Base-by-base conservation (phyloP, 345 rosid species). In the Raphanus raphanistrum region DNA sequence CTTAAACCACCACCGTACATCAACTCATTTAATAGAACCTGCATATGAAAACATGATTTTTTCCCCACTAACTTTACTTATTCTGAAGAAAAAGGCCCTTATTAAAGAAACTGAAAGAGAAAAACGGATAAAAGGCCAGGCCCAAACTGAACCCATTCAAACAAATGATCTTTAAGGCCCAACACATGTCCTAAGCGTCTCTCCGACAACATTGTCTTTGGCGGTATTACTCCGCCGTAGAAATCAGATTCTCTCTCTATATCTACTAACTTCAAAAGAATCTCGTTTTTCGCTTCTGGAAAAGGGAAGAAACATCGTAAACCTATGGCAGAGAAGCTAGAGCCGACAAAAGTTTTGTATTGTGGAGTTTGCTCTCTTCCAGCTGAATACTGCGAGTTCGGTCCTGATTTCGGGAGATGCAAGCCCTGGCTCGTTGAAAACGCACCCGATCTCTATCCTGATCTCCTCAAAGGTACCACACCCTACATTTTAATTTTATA, bases 351-450 rank as follows among this genome's bases (percentile, higher is more conserved):
- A 70, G 94, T 94, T 57, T 82, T 89, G 70, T 90, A 92, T 79
- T 94, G 98, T 11, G 72, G 83, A 4, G 84, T 82, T 8, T 93
- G 98, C 71, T 86, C 92, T 75, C 87, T 94, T 31, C 98, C 97
- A 0, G 91, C 97, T 0, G 98, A 94, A 87, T 94, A 92, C 83
- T 90, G 98, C 72, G 98, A 92, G 77, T 94, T 89, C 79, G 92
- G 98, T 13, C 90, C 98, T 60, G 91, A 94, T 84, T 94, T 94
- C 82, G 92, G 61, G 12, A 90, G 88, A 83, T 94, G 98, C 74
- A 94, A 92, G 80, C 98, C 98, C 1, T 94, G 98, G 98, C 84
- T 94, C 77, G 45, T 90, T 75, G 80, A 80, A 52, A 87, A 94
- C 87, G 97, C 96, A 12, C 91, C 96, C 6, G 85, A 88, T 35